Percentiles rank a stretch among this genome's conserved stretches.
phyloP scores from a whole-genome alignment of 1,139 yeast species.

The Yamadazyma friedrichii region DNA sequence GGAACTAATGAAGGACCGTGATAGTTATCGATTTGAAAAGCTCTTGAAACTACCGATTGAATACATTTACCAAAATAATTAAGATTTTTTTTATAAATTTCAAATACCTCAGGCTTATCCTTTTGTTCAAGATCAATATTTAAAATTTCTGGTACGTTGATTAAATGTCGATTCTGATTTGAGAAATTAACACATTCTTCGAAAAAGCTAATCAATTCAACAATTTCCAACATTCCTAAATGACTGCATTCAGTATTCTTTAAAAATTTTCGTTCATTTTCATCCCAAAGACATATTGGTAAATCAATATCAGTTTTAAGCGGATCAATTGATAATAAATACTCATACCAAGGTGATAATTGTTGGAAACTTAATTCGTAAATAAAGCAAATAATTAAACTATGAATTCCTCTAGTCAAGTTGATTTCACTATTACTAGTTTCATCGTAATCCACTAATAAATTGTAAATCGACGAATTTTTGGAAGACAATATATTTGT shows the following conservation, averaged over 20 bases:
- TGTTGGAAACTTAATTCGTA: slow-evolving; percentile 58
- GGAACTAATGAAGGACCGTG: slow-evolving; percentile 81
- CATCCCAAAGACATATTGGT: slow-evolving; percentile 70
- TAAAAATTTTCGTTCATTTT: slow-evolving; percentile 45
- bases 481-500: slow-evolving; percentile 52
- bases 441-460: slow-evolving; percentile 52
- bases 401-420: slow-evolving; percentile 53
- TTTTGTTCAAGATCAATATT: slow-evolving; percentile 13
- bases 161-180: slow-evolving; percentile 18
- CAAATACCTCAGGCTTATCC: slow-evolving; percentile 10
- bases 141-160: slow-evolving; percentile 42
- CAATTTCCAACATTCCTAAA: slow-evolving; percentile 59
- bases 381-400: slow-evolving; percentile 64
- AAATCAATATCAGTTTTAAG: slow-evolving; percentile 25
- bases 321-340: slow-evolving; percentile 55
- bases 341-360: slow-evolving; percentile 74
- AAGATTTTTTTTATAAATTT: slow-evolving; percentile 22
- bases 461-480: slow-evolving; percentile 65
- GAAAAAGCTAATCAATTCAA: slow-evolving; percentile 57
- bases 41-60: slow-evolving; percentile 69
- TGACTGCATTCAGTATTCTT: slow-evolving; percentile 68
- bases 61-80: slow-evolving; percentile 50
- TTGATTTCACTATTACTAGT: slow-evolving; percentile 28
- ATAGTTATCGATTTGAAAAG: slow-evolving; percentile 74
- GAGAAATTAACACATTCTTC: slow-evolving; percentile 55